A percentile compares a stretch with the other conserved stretches of the same genome.
These are phyloP conservation scores for Pseudomonodictys pantanalensis DNA, from an alignment of 495 filamentous ascomycete species.

Conservation along the genomic window DNA sequence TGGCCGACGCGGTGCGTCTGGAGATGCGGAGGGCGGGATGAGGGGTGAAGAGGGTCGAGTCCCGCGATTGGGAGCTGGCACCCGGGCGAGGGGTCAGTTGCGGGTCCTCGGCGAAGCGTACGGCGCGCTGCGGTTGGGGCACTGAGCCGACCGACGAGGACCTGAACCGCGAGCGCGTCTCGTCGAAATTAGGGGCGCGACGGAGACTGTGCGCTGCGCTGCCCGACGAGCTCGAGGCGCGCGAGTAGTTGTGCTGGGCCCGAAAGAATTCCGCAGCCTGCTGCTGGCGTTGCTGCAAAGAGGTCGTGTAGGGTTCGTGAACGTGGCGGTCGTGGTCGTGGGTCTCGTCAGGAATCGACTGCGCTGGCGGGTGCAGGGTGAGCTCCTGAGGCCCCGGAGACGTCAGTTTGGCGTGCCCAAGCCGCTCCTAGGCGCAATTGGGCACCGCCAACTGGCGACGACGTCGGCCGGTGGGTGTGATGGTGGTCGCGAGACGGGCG, in stretches of 20 bases:
- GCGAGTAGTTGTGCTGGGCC: conserved; percentile 39
- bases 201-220: conserved; percentile 51
- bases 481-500: neutral
- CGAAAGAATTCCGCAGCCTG: conserved; percentile 39
- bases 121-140: conserved; percentile 38
- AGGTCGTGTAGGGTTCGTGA: conserved; percentile 55
- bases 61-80: conserved; percentile 19
- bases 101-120: conserved; percentile 33
- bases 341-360: conserved; percentile 48
- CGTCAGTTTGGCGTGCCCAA: conserved; percentile 31
- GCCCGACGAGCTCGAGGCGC: conserved; percentile 52
- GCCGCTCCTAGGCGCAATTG: conserved; percentile 10
- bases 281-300: conserved; percentile 58
- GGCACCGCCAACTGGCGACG: neutral
- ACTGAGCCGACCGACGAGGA: conserved; percentile 36
- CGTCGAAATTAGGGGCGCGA: conserved; percentile 49
- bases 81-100: conserved; percentile 34
- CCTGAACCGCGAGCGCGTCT: conserved; percentile 36
- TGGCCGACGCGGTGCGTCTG: conserved; percentile 67
- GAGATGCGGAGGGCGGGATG: conserved; percentile 59
- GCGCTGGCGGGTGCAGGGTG: conserved; percentile 21
- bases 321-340: conserved; percentile 54
- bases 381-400: conserved; percentile 26
- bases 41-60: conserved; percentile 39
- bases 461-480: neutral